Conservation (phyloP, 257 asterid species). For the Penstemon newberryi region DNA sequence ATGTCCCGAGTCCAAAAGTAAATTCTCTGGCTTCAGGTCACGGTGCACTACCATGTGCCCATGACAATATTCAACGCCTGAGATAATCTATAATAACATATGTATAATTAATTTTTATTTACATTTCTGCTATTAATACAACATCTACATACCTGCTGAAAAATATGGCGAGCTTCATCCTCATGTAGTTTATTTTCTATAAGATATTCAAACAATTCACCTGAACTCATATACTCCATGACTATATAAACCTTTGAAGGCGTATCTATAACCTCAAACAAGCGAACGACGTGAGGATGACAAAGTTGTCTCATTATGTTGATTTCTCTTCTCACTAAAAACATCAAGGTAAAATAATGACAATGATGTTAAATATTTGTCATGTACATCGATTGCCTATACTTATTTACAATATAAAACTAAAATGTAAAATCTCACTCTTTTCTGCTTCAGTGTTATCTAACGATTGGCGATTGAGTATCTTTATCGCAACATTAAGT, state of each 20-base stretch:
- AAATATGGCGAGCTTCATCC: constrained; percentile 63
- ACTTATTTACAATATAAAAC: not conserved
- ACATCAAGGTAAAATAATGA: not conserved
- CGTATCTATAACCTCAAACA: constrained; percentile 70
- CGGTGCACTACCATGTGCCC: constrained; percentile 60
- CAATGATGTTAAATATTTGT: not conserved
- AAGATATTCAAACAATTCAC: constrained; percentile 58
- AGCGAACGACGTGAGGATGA: constrained; percentile 70
- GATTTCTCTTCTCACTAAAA: constrained; percentile 60
- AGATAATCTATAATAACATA: constrained; percentile 49
- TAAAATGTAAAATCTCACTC: constrained; percentile 22
- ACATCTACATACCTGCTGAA: constrained; percentile 55
- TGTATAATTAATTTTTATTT: not conserved
- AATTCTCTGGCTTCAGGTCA: constrained; percentile 73
- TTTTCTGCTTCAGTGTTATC: constrained; percentile 39
- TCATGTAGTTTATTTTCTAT: constrained; percentile 47
- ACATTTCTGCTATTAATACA: not conserved
- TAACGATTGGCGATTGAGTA: constrained; percentile 47
- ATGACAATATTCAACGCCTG: constrained; percentile 66
- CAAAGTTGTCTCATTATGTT: constrained; percentile 50
- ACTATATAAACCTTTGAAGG: constrained; percentile 53
- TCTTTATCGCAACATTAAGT: constrained; percentile 64
- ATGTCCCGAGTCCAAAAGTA: constrained; percentile 53
- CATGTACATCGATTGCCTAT: not conserved
- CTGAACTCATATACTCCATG: constrained; percentile 66